Conservation (phyloP, 331 rosid species). For the Quercus lobata region DNA sequence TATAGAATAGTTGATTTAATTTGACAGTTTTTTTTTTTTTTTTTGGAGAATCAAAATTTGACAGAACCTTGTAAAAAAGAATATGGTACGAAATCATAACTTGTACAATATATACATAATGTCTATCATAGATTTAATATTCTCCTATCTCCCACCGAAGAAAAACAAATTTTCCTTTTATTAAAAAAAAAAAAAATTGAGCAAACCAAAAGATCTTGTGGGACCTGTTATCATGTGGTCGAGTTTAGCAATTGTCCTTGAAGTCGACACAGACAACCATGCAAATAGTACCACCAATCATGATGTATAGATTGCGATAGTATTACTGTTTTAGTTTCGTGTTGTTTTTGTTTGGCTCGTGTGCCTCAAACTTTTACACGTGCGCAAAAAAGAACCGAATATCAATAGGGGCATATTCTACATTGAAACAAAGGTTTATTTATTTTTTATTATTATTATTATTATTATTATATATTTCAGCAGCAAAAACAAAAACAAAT, state of each 20-base stretch:
- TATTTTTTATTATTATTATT: too few species aligned
- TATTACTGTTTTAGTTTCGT: not conserved
- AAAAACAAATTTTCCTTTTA: not conserved
- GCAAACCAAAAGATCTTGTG: slow-evolving; percentile 34
- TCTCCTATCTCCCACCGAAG: not conserved
- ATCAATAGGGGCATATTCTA: slow-evolving; percentile 41
- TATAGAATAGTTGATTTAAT: not conserved
- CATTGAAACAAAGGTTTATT: not conserved
- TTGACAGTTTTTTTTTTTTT: not conserved
- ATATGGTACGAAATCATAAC: not conserved
- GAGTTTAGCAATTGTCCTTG: slow-evolving; percentile 1
- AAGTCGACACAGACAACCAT: slow-evolving; percentile 4
- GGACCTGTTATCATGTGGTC: slow-evolving; percentile 30
- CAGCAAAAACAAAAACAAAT: too few species aligned
- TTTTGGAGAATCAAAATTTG: too few species aligned
- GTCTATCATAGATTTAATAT: not conserved
- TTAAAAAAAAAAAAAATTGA: not conserved
- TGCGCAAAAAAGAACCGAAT: slow-evolving; percentile 29
- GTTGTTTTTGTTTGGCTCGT: slow-evolving; percentile 1
- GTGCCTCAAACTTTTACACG: slow-evolving; percentile 13
- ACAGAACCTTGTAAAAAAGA: not conserved
- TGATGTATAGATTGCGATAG: not conserved
- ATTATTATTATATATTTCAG: too few species aligned
- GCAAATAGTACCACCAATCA: not conserved
- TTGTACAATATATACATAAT: not conserved